Conservation (phyloP, 2,329 filamentous ascomycete genomes). For the Nigrograna mackinnonii region DNA sequence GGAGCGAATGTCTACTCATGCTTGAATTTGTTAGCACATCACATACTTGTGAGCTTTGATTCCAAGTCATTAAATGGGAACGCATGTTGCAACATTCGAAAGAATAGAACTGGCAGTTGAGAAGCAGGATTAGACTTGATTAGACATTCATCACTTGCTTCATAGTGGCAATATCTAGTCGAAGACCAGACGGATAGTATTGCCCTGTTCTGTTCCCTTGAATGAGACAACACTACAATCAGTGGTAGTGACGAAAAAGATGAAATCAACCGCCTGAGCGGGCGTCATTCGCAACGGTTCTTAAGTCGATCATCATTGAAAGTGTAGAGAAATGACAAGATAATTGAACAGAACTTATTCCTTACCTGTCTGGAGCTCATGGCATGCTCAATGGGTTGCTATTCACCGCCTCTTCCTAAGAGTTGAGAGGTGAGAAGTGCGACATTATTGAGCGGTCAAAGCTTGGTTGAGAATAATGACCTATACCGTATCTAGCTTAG, state of each 20-base stretch:
- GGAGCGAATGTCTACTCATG: constrained; percentile 54
- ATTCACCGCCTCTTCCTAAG: no score
- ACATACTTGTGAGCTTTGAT: no score
- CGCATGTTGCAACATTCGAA: background rate
- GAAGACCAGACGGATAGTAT: no score
- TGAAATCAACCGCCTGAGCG: constrained; percentile 56
- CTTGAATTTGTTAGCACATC: constrained; percentile 37
- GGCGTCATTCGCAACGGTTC: constrained; percentile 73
- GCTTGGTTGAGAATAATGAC: no score
- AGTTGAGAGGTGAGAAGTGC: no score
- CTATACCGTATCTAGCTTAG: no score
- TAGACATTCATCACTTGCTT: no score
- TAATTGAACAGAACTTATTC: background rate
- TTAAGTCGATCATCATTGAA: constrained; percentile 44
- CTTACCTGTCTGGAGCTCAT: no score
- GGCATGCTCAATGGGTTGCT: no score
- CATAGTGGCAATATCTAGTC: no score
- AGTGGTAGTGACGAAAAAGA: constrained; percentile 26
- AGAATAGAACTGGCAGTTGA: constrained; percentile 3
- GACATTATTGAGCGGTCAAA: no score
- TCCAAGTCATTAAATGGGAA: constrained; percentile 24
- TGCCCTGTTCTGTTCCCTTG: background rate
- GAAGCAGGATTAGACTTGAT: constrained; percentile 33
- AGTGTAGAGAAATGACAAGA: constrained; percentile 1
- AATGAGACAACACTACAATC: background rate